Percentiles rank a stretch among this genome's conserved stretches.
These are phyloP conservation scores for Tolypocladium paradoxum DNA, from an alignment of 2,329 filamentous ascomycete species.

Conservation along the genomic window DNA sequence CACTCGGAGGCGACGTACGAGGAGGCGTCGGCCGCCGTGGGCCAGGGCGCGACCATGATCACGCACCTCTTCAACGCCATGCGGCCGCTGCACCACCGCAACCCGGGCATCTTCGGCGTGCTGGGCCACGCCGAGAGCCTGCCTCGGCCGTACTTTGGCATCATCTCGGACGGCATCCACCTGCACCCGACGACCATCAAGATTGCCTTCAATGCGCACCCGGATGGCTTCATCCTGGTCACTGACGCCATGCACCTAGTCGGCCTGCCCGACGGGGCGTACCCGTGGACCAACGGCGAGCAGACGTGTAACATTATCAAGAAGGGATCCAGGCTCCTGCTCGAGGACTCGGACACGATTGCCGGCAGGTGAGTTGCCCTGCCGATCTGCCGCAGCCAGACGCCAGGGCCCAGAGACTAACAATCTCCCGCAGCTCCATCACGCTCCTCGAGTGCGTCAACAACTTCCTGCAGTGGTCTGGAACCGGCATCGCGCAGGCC, in stretches of 20 bases:
- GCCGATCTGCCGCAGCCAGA: background rate
- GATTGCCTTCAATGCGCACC: constrained; percentile 80
- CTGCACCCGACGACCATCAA: constrained; percentile 80
- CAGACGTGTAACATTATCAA: constrained; percentile 52
- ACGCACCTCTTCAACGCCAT: constrained; percentile 94
- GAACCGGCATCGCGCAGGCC: constrained; percentile 55
- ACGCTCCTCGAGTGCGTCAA: constrained; percentile 73
- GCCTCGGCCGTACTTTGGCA: constrained; percentile 67
- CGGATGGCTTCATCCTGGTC: constrained; percentile 75
- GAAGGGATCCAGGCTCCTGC: constrained; percentile 58
- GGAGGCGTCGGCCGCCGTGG: constrained; percentile 60
- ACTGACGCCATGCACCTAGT: constrained; percentile 88
- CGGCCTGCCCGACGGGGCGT: constrained; percentile 72
- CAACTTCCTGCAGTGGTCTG: constrained; percentile 70
- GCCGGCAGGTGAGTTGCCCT: constrained; percentile 53
- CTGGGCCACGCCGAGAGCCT: constrained; percentile 54
- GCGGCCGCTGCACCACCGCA: constrained; percentile 80
- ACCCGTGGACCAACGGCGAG: constrained; percentile 73
- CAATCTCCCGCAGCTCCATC: constrained; percentile 39
- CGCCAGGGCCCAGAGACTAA: background rate
- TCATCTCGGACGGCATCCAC: constrained; percentile 87
- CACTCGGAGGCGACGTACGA: constrained; percentile 85
- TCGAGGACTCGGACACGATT: constrained; percentile 71
- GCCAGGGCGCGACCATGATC: constrained; percentile 75
- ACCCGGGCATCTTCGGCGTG: constrained; percentile 82